Percentiles rank a stretch among this genome's conserved stretches.
phyloP scores from a whole-genome alignment of 164 flowering plant species.

The Berberis thunbergii region DNA sequence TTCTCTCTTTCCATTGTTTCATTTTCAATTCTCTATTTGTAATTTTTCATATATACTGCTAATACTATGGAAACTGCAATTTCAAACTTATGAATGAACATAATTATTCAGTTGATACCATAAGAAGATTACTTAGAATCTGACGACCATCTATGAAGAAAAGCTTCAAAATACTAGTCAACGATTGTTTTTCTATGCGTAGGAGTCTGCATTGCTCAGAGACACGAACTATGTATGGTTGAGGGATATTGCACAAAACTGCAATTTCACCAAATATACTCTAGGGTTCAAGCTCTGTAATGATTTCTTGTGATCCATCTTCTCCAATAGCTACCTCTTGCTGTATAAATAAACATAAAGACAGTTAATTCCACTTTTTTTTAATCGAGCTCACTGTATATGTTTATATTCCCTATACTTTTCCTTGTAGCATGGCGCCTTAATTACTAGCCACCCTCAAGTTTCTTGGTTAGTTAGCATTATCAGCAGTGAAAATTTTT shows the following conservation, averaged over 20 bases:
- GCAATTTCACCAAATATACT: neutral
- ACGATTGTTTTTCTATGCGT: neutral
- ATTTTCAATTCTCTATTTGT: no score
- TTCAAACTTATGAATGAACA: no score
- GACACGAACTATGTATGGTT: slow-evolving; percentile 12
- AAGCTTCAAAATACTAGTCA: neutral
- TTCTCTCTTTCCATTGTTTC: no score
- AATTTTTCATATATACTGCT: neutral
- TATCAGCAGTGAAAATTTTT: no score
- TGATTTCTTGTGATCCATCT: neutral
- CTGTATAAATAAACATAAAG: neutral
- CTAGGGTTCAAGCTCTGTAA: neutral
- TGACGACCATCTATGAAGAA: neutral
- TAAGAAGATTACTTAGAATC: neutral
- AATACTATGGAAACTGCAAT: neutral
- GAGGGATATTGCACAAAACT: neutral
- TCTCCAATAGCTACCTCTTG: neutral
- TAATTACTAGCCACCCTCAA: no score
- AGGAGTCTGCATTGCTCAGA: slow-evolving; percentile 1
- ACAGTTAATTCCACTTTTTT: no score
- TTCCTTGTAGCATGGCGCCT: no score
- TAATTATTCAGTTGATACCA: neutral
- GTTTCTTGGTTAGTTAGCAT: no score
- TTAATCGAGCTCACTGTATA: no score
- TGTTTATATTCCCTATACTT: no score